These are phyloP conservation scores for Rosa lucieae DNA, from an alignment of 306 rosid genomes.

Conservation along the genomic window DNA sequence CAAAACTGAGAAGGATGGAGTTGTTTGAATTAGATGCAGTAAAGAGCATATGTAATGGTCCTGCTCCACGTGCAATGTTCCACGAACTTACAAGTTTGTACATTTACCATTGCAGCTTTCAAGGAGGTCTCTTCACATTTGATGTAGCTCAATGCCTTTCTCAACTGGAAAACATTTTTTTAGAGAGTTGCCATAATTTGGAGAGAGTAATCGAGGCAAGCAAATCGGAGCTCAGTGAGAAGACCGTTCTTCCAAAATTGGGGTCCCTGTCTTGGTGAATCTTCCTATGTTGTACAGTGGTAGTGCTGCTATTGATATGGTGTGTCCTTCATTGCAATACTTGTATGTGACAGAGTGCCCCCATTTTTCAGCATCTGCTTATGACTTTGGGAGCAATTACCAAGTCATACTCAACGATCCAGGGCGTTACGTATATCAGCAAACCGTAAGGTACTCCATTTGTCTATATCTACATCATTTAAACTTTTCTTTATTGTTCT, in stretches of 20 bases:
- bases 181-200: not conserved
- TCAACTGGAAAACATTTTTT: not conserved
- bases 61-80: not conserved
- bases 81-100: not conserved
- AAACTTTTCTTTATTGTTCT: too few species aligned
- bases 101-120: not conserved
- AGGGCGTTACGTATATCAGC: too few species aligned
- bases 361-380: not conserved
- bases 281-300: not conserved
- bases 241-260: not conserved
- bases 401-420: not conserved
- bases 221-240: not conserved
- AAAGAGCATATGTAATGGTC: not conserved
- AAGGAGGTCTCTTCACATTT: not conserved
- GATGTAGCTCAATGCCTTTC: not conserved
- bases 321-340: conserved; percentile 14
- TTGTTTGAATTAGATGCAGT: not conserved
- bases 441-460: too few species aligned
- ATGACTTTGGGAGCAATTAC: conserved; percentile 5
- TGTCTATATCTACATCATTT: too few species aligned
- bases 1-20: not conserved
- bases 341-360: conserved; percentile 1
- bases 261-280: not conserved
- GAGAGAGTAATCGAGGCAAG: not conserved
- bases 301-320: not conserved